Evolutionary conservation across 1,284 basidiomycete genomes (phyloP).

Genomic region (Schizopora paradoxa): DNA sequence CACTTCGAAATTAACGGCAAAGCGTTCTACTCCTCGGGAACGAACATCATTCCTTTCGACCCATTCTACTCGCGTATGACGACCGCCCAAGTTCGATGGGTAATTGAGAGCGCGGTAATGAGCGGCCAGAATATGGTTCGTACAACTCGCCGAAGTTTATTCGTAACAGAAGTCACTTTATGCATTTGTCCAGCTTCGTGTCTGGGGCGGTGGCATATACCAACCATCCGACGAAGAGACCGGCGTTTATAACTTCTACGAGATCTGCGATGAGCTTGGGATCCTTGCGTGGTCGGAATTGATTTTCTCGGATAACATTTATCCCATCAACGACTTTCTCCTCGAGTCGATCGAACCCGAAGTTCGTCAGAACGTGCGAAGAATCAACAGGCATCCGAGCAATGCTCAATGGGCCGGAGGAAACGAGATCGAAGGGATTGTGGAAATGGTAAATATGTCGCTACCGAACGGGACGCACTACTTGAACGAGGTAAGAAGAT

Average conservation of each 20-base stretch:
- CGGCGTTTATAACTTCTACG: conserved; percentile 53
- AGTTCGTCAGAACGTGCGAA: conserved; percentile 52
- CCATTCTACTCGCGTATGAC: conserved; percentile 50
- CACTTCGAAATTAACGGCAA: conserved; percentile 55
- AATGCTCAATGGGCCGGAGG: conserved; percentile 58
- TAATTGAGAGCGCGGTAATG: conserved; percentile 48
- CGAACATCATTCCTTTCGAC: conserved; percentile 57
- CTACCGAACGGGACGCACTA: conserved; percentile 40
- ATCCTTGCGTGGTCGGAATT: conserved; percentile 63
- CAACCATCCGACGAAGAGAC: conserved; percentile 41
- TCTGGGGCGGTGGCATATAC: conserved; percentile 56
- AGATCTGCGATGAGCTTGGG: conserved; percentile 56
- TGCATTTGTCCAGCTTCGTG: conserved; percentile 37
- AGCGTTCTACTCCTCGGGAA: conserved; percentile 49
- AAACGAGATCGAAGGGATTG: conserved; percentile 57
- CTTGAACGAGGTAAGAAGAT: conserved; percentile 39
- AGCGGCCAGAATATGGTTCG: conserved; percentile 56
- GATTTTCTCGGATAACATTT: conserved; percentile 57
- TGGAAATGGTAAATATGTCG: conserved; percentile 33
- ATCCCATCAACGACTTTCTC: conserved; percentile 49
- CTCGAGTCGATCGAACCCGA: conserved; percentile 50
- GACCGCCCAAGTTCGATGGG: conserved; percentile 48
- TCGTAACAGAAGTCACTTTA: background rate
- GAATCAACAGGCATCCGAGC: conserved; percentile 53
- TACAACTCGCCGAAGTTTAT: background rate